phyloP scores from a whole-genome alignment of 768 basidiomycete species.

The Hygrocybe punicea region DNA sequence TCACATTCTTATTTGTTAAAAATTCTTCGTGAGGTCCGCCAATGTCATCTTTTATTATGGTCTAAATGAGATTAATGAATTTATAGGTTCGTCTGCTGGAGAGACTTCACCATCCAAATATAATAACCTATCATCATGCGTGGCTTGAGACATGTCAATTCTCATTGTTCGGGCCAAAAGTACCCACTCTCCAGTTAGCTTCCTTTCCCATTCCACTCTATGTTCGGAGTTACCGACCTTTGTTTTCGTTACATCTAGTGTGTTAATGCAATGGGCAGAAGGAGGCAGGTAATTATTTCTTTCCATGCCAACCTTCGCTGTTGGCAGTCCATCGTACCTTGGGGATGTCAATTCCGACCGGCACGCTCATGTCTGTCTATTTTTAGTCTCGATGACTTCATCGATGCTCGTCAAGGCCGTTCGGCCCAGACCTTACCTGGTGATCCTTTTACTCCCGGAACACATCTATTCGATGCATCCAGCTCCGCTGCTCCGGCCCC shows the following conservation, averaged over 20 bases:
- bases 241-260: slow-evolving; percentile 40
- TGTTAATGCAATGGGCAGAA: slow-evolving; percentile 93
- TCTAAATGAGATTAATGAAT: not conserved
- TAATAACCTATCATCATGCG: slow-evolving; percentile 92
- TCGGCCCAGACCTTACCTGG: slow-evolving; percentile 48
- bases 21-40: slow-evolving; percentile 68
- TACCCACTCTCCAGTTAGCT: slow-evolving; percentile 52
- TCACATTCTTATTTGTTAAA: slow-evolving; percentile 82
- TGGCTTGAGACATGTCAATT: slow-evolving; percentile 88
- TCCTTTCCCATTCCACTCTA: not conserved
- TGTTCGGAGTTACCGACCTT: not conserved
- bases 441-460: slow-evolving; percentile 28
- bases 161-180: slow-evolving; percentile 82
- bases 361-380: not conserved
- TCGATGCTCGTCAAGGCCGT: slow-evolving; percentile 72
- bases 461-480: not conserved
- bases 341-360: no score
- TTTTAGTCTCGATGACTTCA: slow-evolving; percentile 75
- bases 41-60: not conserved
- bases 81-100: slow-evolving; percentile 78
- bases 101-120: slow-evolving; percentile 84
- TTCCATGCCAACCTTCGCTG: not conserved
- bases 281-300: slow-evolving; percentile 56
- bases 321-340: no score
- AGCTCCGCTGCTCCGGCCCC: not conserved